These are phyloP conservation scores for Apiotrichum brassicae DNA, from an alignment of 1,284 basidiomycete genomes.

Conservation along the genomic window DNA sequence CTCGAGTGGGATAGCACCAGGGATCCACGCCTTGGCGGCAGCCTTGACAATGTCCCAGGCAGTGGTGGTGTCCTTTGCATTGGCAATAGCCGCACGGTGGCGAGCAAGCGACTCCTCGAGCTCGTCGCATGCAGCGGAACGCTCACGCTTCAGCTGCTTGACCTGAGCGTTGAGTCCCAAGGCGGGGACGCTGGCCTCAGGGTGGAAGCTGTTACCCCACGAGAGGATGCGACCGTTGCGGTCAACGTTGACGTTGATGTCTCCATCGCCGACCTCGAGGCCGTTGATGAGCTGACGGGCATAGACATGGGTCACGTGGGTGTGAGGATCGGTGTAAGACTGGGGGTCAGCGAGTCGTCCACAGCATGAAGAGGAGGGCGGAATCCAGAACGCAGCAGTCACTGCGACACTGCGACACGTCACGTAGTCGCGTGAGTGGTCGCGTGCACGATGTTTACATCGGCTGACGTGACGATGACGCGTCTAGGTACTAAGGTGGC, in stretches of 20 bases:
- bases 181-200: constrained; percentile 9
- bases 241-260: constrained; percentile 81
- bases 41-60: constrained; percentile 41
- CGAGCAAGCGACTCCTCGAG: constrained; percentile 8
- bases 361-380: too few relatives aligned
- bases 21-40: constrained; percentile 33
- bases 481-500: background rate
- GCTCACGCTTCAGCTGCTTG: background rate
- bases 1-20: too few relatives aligned
- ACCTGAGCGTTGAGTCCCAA: background rate
- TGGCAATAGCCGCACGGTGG: constrained; percentile 17
- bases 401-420: too few relatives aligned
- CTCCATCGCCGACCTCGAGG: constrained; percentile 77
- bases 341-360: too few relatives aligned
- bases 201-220: constrained; percentile 56
- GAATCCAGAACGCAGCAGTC: background rate
- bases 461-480: background rate
- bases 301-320: constrained; percentile 78
- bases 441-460: background rate
- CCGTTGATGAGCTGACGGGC: constrained; percentile 73
- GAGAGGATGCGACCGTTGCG: constrained; percentile 66
- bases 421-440: background rate
- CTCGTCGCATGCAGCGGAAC: background rate
- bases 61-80: constrained; percentile 60
- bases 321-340: constrained; percentile 76